A percentile compares a stretch with the other conserved stretches of the same genome.
phyloP scores from a whole-genome alignment of 1,284 basidiomycete genomes.

The Puccinia triticina region DNA sequence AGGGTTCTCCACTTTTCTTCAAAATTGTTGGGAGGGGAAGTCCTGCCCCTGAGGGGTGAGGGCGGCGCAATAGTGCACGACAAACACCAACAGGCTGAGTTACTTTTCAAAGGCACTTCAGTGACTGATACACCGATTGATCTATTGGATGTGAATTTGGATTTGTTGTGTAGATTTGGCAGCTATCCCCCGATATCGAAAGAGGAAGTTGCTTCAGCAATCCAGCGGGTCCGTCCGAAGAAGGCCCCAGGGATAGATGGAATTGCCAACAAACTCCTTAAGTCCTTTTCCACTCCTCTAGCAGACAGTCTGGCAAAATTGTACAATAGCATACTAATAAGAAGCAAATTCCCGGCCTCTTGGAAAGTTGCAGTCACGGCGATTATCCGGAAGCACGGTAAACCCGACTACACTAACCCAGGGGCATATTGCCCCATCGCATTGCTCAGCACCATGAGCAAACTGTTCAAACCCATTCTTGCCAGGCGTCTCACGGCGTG shows the following conservation, averaged over 20 bases:
- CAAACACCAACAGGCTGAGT: neutral
- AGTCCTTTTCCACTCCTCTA: neutral
- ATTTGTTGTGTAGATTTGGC: neutral
- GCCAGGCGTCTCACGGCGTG: neutral
- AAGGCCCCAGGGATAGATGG: neutral
- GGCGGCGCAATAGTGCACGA: neutral
- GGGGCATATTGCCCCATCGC: constrained; percentile 18
- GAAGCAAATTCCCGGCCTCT: neutral
- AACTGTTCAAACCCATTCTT: constrained; percentile 3
- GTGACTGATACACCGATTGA: neutral
- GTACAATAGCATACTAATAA: neutral
- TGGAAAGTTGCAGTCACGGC: neutral
- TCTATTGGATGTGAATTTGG: neutral
- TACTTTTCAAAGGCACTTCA: neutral
- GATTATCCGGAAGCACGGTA: neutral
- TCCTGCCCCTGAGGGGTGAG: neutral
- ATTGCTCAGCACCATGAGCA: neutral
- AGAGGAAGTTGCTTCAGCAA: neutral
- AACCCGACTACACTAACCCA: too few species aligned
- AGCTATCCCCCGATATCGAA: neutral
- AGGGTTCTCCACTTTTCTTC: neutral
- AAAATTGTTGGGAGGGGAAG: neutral
- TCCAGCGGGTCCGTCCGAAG: neutral
- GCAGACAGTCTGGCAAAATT: too few species aligned
- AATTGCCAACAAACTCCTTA: neutral